Evolutionary conservation across 75 land plant genomes (phyloP).

Genomic region (Selaginella moellendorffii): DNA sequence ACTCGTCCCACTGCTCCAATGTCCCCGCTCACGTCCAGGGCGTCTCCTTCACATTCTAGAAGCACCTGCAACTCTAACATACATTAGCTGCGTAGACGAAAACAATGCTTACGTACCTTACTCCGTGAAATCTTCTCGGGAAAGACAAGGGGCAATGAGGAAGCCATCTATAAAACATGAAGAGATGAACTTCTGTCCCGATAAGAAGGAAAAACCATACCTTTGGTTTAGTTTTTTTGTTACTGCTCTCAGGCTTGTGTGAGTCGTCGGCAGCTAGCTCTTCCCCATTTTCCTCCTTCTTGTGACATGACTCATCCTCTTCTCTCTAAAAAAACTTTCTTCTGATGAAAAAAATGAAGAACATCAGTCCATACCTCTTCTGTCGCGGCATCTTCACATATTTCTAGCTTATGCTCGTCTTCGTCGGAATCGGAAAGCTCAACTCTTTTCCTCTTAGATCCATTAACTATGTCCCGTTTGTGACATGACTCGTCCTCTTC

Average conservation of each 20-base stretch:
- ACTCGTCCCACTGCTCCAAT: constrained; percentile 92
- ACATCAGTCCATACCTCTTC: no score
- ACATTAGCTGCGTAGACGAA: not conserved
- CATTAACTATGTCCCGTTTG: no score
- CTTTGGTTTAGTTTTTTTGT: not conserved
- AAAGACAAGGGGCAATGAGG: constrained; percentile 42
- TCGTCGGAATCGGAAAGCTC: not conserved
- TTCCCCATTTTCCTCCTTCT: not conserved
- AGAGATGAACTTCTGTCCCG: not conserved
- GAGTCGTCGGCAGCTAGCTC: no score
- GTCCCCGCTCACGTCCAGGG: constrained; percentile 77
- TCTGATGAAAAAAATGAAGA: no score
- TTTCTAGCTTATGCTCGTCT: not conserved
- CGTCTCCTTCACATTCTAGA: constrained; percentile 94
- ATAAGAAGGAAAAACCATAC: not conserved
- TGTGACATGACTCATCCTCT: not conserved
- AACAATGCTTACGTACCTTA: constrained; percentile 32
- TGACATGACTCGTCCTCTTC: no score
- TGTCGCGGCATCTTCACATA: not conserved
- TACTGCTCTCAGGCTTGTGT: no score
- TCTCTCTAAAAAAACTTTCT: not conserved
- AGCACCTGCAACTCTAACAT: constrained; percentile 46
- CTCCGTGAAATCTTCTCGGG: constrained; percentile 44
- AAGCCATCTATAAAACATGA: constrained; percentile 33
- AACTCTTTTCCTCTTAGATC: not conserved